Base-by-base conservation (phyloP, 2,329 filamentous ascomycete genomes). In the Arthrobotrys megalospora region DNA sequence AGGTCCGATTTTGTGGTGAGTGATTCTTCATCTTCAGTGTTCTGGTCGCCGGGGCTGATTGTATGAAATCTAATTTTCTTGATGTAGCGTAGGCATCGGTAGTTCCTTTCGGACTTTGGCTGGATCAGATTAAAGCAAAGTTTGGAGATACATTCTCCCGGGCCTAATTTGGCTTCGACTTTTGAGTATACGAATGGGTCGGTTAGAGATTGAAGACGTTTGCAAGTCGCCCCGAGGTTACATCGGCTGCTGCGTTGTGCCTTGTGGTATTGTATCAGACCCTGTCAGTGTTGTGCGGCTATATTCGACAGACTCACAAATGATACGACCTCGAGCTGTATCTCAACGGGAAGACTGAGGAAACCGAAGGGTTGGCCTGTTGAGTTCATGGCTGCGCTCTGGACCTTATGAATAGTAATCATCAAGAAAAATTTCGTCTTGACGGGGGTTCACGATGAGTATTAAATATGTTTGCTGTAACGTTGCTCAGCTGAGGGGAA, bases 321-420 rank as follows among this genome's bases (percentile, higher is more conserved):
- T 3, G 32, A 34, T 5, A 66, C n/a, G 14, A 68, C 36, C 38
- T 58, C 16, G 10, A 60, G 34, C 16, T 68, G 65, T 11, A 68
- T 10, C 28, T 68, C 65, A 16, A 58, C 65, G 21, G 65, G 65
- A 14, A 58, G 48, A 24, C 14, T 38, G 5, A 65, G 41, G 12
- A 65, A n/a, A n/a, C 28, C 10, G 28, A 58, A 11, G 6, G 12
- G n/a, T 45, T 45, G 41, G 14, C 41, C 2, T 6, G n/a, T 1
- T n/a, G 41, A 16, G 5, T 45, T 45, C 41, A 45, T 45, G 41
- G 11, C n/a, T 1, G 41, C 14, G 1, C 6, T 12, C 6, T 45
- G 14, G n/a, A 16, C n/a, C 5, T 45, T 14, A 6, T 45, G 41
- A 16, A 5, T 28, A 28, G 24, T n/a, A 12, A 14, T 14, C 24